A percentile compares a stretch with the other conserved stretches of the same genome.
Evolutionary conservation across 2,329 filamentous ascomycete species (phyloP).

Genomic region (Trichophyton equinum): DNA sequence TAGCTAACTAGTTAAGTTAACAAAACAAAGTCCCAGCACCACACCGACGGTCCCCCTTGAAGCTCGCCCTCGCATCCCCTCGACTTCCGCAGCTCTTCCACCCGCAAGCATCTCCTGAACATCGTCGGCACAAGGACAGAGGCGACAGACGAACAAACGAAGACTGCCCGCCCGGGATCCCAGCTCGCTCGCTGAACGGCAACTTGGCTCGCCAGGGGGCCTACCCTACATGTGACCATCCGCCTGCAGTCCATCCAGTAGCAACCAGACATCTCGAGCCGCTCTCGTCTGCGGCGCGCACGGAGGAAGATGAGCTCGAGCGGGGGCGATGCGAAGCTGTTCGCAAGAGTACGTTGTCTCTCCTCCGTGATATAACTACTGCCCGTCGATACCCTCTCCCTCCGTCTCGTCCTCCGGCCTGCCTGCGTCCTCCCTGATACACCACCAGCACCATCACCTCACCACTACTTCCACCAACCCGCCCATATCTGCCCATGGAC

Average conservation of each 20-base stretch:
- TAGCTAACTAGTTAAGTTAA: neutral
- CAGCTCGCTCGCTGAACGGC: neutral
- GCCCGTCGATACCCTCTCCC: neutral
- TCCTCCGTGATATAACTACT: neutral
- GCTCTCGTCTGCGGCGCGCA: slow-evolving; percentile 1
- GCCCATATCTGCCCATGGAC: neutral
- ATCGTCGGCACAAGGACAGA: neutral
- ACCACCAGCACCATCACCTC: no score
- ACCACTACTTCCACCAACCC: no score
- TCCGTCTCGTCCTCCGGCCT: neutral
- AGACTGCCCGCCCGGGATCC: neutral
- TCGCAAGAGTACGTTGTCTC: slow-evolving; percentile 65
- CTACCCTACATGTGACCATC: slow-evolving; percentile 5
- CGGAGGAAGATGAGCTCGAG: slow-evolving; percentile 45
- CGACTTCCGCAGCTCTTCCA: neutral
- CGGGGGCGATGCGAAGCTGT: slow-evolving; percentile 97
- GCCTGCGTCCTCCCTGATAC: neutral
- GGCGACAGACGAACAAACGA: neutral
- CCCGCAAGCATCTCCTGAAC: neutral
- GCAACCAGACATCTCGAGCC: slow-evolving; percentile 1
- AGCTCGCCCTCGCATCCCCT: neutral
- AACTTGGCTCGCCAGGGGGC: slow-evolving; percentile 1
- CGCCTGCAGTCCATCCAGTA: neutral
- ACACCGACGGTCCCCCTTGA: neutral
- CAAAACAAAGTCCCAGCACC: neutral